Percentiles rank a stretch among this genome's conserved stretches.
These are phyloP conservation scores for Castanea crenata DNA, from an alignment of 306 rosid species.

Conservation along the genomic window DNA sequence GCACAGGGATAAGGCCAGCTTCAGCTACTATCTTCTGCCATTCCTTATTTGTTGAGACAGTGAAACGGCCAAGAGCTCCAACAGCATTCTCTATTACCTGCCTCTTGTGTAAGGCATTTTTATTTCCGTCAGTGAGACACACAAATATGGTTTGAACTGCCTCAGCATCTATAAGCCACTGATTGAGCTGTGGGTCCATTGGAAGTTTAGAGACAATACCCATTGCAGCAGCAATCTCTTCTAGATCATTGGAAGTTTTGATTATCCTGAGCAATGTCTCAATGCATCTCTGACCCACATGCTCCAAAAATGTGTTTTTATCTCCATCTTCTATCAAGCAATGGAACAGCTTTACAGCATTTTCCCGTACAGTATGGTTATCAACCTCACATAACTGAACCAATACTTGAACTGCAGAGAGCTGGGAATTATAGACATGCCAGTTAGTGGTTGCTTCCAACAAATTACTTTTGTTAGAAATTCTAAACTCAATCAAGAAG, in stretches of 20 bases:
- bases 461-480: neutral
- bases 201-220: conserved; percentile 59
- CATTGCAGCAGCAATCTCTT: conserved; percentile 49
- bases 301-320: conserved; percentile 34
- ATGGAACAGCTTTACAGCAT: conserved; percentile 46
- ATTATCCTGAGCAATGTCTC: conserved; percentile 44
- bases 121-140: conserved; percentile 37
- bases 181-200: conserved; percentile 24
- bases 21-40: conserved; percentile 62
- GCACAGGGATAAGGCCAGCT: conserved; percentile 55
- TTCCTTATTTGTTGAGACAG: conserved; percentile 50
- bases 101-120: conserved; percentile 28
- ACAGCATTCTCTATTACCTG: conserved; percentile 49
- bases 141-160: conserved; percentile 42
- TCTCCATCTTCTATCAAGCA: conserved; percentile 49
- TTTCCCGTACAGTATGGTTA: conserved; percentile 32
- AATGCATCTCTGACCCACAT: conserved; percentile 46
- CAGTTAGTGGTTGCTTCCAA: neutral
- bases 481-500: neutral
- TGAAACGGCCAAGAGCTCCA: conserved; percentile 56
- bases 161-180: conserved; percentile 49
- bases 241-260: conserved; percentile 31
- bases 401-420: conserved; percentile 57
- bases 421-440: conserved; percentile 35
- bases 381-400: conserved; percentile 49